These are phyloP conservation scores for Leishmania amazonensis DNA, from an alignment of 208 protist species.

Conservation along the genomic window DNA sequence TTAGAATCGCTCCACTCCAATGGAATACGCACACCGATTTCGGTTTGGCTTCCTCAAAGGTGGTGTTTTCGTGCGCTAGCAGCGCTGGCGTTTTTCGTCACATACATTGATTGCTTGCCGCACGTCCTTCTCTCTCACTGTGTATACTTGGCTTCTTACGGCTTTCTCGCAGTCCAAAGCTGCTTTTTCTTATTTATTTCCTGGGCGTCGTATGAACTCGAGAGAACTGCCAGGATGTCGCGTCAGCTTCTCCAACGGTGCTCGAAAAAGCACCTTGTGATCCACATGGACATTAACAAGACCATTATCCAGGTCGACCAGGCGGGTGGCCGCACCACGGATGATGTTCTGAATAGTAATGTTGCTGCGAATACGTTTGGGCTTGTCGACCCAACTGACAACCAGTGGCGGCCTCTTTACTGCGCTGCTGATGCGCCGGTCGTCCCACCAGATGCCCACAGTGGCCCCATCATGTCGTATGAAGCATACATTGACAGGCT, in stretches of 20 bases:
- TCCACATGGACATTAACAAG: conserved; percentile 93
- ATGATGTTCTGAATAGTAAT: conserved; percentile 90
- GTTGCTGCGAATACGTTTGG: conserved; percentile 80
- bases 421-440: conserved; percentile 42
- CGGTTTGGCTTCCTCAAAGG: neutral
- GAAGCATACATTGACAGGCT: conserved; percentile 70
- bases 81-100: neutral
- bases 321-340: conserved; percentile 70
- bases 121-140: neutral
- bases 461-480: conserved; percentile 49
- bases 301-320: conserved; percentile 89
- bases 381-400: conserved; percentile 29
- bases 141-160: neutral
- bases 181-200: neutral
- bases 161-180: neutral
- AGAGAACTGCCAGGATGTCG: conserved; percentile 40
- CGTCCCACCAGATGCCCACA: neutral
- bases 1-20: neutral
- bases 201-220: neutral
- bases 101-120: neutral
- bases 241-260: conserved; percentile 55
- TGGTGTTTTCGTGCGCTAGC: neutral
- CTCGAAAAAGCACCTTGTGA: conserved; percentile 64
- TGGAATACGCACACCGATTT: neutral
- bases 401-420: conserved; percentile 46